Base-by-base conservation (phyloP, 2,329 filamentous ascomycete species). In the Orbilia ellipsospora region DNA sequence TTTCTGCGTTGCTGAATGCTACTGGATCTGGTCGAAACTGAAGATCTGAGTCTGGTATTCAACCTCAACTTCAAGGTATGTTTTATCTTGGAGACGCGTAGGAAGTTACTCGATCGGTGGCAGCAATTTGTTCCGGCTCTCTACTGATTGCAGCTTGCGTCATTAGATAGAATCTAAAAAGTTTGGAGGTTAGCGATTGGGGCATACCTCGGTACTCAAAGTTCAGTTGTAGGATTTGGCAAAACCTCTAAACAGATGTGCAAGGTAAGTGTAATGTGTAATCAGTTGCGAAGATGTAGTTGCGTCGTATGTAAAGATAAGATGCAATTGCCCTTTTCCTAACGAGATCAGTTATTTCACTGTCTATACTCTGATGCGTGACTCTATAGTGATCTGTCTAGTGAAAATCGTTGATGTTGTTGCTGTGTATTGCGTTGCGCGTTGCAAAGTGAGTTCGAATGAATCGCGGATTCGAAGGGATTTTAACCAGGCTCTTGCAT, bases 61-160 rank as follows among this genome's bases (percentile, higher is more conserved):
- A 52, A 52, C 50, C n/a, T 52, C n/a, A 52, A 52, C 50, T n/a
- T 52, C 50, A 52, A 23, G 16, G 50, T 52, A 52, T 52, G 18
- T 52, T 52, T 52, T 52, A 26, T 52, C n/a, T 52, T 52, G 16
- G 50, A 52, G 50, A 52, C 50, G 16, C 50, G 50, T 52, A 23
- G 20, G 50, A 20, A 18, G 50, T 10, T 52, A 52, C 50, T 52
- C 50, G 50, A 52, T 52, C 16, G 50, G 50, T 52, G 50, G 50
- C 50, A 52, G 50, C 2, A 13, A 52, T 52, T 52, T 52, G 8
- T 52, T 52, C 50, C 16, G 50, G 50, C 50, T 52, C 50, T 52
- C 16, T 52, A 23, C 50, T 26, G 12, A 10, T 52, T 18, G 50
- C 50, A 52, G 50, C 50, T 52, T 18, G 50, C 50, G 50, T 18